Conservation (phyloP, 805 yeast genomes). For the Debaryomyces castellii region DNA sequence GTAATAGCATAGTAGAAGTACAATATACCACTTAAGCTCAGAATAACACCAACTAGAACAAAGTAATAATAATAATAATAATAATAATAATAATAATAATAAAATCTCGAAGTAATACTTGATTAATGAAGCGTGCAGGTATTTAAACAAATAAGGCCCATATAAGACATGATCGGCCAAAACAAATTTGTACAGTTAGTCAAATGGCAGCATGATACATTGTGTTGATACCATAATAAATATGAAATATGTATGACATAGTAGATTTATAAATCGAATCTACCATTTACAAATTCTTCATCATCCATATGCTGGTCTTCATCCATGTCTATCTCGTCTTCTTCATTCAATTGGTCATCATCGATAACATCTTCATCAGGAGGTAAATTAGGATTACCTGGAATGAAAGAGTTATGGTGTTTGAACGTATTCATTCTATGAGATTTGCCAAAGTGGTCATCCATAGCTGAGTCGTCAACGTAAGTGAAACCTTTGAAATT, state of each 20-base stretch:
- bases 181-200: background rate
- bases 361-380: constrained; percentile 84
- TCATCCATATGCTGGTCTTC: constrained; percentile 68
- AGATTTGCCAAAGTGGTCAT: constrained; percentile 65
- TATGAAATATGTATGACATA: background rate
- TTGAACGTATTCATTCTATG: constrained; percentile 39
- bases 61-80: background rate
- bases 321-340: constrained; percentile 50
- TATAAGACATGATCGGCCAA: background rate
- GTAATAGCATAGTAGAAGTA: background rate
- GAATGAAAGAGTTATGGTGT: constrained; percentile 68
- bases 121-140: background rate
- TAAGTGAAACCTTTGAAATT: constrained; percentile 96
- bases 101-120: background rate
- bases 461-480: constrained; percentile 91
- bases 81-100: constrained; percentile 1
- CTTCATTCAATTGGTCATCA: constrained; percentile 55
- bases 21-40: no score
- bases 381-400: constrained; percentile 76
- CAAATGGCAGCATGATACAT: background rate
- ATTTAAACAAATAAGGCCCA: background rate
- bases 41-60: no score
- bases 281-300: constrained; percentile 81
- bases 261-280: constrained; percentile 64
- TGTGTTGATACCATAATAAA: background rate